Percentiles rank a stretch among this genome's conserved stretches.
Evolutionary conservation across 768 basidiomycete species (phyloP).

Genomic region (Psilocybe cyanescens): DNA sequence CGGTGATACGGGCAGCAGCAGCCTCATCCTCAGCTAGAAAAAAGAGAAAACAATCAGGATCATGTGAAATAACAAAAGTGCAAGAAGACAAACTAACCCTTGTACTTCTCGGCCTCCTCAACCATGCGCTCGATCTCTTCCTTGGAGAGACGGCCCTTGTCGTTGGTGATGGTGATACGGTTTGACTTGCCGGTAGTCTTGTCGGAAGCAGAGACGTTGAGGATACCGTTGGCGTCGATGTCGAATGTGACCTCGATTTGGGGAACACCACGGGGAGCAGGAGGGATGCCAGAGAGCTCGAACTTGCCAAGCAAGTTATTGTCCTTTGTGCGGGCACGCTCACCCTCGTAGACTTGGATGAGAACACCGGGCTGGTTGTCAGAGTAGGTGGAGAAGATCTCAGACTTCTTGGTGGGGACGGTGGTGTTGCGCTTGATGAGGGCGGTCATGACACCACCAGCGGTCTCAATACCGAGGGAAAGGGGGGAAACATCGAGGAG

Average conservation of each 20-base stretch:
- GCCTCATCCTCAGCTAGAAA: slow-evolving; percentile 77
- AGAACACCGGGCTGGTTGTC: slow-evolving; percentile 99
- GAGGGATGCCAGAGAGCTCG: slow-evolving; percentile 94
- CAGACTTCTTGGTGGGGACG: slow-evolving; percentile 97
- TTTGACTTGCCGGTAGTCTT: slow-evolving; percentile 97
- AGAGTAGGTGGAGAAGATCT: slow-evolving; percentile 97
- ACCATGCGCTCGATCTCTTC: slow-evolving; percentile 99
- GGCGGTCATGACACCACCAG: slow-evolving; percentile 98
- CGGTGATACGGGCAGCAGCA: slow-evolving; percentile 76
- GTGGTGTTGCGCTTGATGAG: slow-evolving; percentile 99
- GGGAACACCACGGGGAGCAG: slow-evolving; percentile 96
- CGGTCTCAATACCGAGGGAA: slow-evolving; percentile 96
- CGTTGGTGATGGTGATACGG: slow-evolving; percentile 93
- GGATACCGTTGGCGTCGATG: slow-evolving; percentile 95
- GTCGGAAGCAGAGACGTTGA: slow-evolving; percentile 94
- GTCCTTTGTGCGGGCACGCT: slow-evolving; percentile 98
- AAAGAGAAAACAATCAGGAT: slow-evolving; percentile 26
- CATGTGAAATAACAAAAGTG: slow-evolving; percentile 14
- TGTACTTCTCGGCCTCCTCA: slow-evolving; percentile 91
- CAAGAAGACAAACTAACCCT: slow-evolving; percentile 35
- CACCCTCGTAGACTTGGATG: slow-evolving; percentile 98
- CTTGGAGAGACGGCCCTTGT: slow-evolving; percentile 96
- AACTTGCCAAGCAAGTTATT: slow-evolving; percentile 99
- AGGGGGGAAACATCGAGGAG: slow-evolving; percentile 93
- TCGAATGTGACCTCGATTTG: slow-evolving; percentile 98